These are phyloP conservation scores for Alternaria incomplexa DNA, from an alignment of 2,329 filamentous ascomycete genomes.

Conservation along the genomic window DNA sequence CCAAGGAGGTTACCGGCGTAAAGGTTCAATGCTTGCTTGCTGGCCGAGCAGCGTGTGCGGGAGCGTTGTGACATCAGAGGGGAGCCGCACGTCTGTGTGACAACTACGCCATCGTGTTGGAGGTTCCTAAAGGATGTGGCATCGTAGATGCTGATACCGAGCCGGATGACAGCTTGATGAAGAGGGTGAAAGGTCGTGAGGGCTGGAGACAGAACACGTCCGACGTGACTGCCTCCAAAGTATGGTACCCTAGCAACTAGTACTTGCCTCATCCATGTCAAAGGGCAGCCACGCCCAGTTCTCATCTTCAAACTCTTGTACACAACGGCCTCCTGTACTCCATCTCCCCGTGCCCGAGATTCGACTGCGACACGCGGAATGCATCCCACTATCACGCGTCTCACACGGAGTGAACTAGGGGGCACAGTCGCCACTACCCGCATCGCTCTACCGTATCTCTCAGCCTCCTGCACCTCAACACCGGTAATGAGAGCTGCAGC, in stretches of 20 bases:
- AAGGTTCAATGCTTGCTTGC: not conserved
- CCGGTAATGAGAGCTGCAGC: not conserved
- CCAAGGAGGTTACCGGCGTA: not conserved
- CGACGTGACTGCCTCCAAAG: slow-evolving; percentile 17
- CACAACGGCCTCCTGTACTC: not conserved
- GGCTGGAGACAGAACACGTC: slow-evolving; percentile 6
- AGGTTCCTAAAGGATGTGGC: not conserved
- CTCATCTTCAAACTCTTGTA: slow-evolving; percentile 7
- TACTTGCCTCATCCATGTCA: slow-evolving; percentile 25
- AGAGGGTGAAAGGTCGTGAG: slow-evolving; percentile 4
- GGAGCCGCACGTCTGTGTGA: not conserved
- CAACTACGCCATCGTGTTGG: not conserved
- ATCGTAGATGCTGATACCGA: not conserved
- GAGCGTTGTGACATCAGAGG: not conserved
- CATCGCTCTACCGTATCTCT: not conserved
- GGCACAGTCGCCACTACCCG: slow-evolving; percentile 1
- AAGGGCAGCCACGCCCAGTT: slow-evolving; percentile 16
- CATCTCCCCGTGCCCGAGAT: not conserved
- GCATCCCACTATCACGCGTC: not conserved
- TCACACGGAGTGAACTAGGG: not conserved
- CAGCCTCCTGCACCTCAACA: not conserved
- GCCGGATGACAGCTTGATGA: slow-evolving; percentile 5
- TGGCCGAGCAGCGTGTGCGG: not conserved
- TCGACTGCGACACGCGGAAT: not conserved
- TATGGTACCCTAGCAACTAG: slow-evolving; percentile 33